Evolutionary conservation across 2,329 filamentous ascomycete species (phyloP).

Genomic region (Sclerotinia borealis): DNA sequence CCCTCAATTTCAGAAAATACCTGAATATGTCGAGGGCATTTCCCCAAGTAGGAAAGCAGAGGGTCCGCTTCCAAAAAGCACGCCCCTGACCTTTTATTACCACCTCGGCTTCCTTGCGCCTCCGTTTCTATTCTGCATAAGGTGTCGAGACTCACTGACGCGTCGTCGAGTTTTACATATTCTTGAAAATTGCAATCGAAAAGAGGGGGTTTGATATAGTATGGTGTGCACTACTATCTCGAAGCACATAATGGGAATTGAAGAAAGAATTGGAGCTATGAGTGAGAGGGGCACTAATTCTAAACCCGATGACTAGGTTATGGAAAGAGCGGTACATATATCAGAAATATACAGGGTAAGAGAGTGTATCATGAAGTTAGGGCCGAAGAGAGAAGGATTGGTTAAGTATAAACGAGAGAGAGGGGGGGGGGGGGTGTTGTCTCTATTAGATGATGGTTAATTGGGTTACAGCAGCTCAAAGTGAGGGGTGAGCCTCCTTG

Average conservation of each 20-base stretch:
- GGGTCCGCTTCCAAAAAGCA: background rate
- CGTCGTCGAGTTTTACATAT: background rate
- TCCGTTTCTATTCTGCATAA: background rate
- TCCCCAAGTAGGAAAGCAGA: background rate
- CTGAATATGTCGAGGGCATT: background rate
- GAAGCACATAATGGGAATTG: background rate
- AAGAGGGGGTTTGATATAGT: constrained; percentile 7
- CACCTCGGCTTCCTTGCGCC: constrained; percentile 1
- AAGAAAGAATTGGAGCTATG: constrained; percentile 2
- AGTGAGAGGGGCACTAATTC: background rate
- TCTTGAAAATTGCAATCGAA: background rate
- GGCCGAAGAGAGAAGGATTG: background rate
- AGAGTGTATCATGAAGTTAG: background rate
- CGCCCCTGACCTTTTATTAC: background rate
- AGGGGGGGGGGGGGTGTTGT: background rate
- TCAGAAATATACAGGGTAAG: background rate
- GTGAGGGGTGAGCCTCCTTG: background rate
- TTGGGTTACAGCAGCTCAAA: background rate
- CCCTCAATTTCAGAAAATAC: background rate
- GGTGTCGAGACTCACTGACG: background rate
- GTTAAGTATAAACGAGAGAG: background rate
- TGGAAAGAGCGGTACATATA: constrained; percentile 1
- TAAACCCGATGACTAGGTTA: background rate
- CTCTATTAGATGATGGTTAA: background rate
- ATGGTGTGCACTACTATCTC: background rate